Conservation (phyloP, 495 filamentous ascomycete species). For the Penicillium bovifimosum region DNA sequence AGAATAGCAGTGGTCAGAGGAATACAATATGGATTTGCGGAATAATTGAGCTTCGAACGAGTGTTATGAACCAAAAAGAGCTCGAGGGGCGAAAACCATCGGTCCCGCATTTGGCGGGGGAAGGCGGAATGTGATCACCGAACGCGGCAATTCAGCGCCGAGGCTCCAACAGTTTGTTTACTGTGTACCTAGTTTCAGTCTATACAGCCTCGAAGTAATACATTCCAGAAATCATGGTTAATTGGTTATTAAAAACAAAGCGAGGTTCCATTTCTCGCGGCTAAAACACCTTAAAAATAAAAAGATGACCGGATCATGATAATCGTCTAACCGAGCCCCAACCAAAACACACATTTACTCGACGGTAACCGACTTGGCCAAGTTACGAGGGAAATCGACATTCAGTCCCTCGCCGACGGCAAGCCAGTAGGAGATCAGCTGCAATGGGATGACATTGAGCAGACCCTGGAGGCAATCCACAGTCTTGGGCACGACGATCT, state of each 20-base stretch:
- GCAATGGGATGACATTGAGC: slow-evolving; percentile 94
- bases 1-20: background rate
- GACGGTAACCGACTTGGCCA: slow-evolving; percentile 98
- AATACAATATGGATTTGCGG: background rate
- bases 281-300: slow-evolving; percentile 24
- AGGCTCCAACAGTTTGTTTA: no score
- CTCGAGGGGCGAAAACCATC: slow-evolving; percentile 17
- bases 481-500: slow-evolving; percentile 94
- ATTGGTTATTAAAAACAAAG: background rate
- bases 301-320: slow-evolving; percentile 21
- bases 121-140: slow-evolving; percentile 20
- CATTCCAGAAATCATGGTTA: background rate
- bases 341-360: slow-evolving; percentile 55
- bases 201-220: background rate
- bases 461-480: slow-evolving; percentile 94
- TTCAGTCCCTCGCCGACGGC: slow-evolving; percentile 93
- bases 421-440: slow-evolving; percentile 98
- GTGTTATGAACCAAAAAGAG: background rate
- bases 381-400: slow-evolving; percentile 94
- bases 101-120: slow-evolving; percentile 20
- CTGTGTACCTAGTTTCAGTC: background rate
- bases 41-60: background rate
- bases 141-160: slow-evolving; percentile 15
- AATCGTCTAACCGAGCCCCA: slow-evolving; percentile 20
- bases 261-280: slow-evolving; percentile 20